Base-by-base conservation (phyloP, 2,329 filamentous ascomycete genomes). In the Colletotrichum sp. region DNA sequence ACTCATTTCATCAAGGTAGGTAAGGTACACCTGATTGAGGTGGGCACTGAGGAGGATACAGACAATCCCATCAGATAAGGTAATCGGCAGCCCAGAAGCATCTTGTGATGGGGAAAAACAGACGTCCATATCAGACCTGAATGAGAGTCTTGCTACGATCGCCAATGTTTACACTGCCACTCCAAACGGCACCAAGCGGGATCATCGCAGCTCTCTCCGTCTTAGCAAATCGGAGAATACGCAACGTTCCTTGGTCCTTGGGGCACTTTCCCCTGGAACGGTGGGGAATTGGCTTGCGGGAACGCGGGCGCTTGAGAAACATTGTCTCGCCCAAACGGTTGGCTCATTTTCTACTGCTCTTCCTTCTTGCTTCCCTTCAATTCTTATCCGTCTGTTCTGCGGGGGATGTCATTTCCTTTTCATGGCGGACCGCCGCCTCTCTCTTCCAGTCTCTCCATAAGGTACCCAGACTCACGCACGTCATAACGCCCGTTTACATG, bases 211-310 rank as follows among this genome's bases (percentile, higher is more conserved):
- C 65, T 55, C 34, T 59, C 28, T 21, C 24, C 62, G 52, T 39
- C 24, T 62, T 13, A 68, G 60, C 49, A 72, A 59, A 63, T 75
- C 69, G 69, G 69, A 68, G 63, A 63, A 57, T 72, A 72, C 63
- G 44, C n/a, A 49, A 49, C 44, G 65, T 72, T 72, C 62, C 68
- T 62, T 21, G 36, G 18, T 13, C 44, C 4, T 49, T 65, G 60
- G 26, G 67, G 32, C n/a, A 55, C 28, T 39, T 52, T 28, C 36
- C 32, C 62, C 59, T 60, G 28, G 44, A 68, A 73, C 34, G 74
- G 65, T 65, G 70, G 70, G 73, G 70, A 69, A 74, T 76, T 67
- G 74, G 34, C 71, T 69, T 71, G 32, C 71, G 65, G 74, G 70
- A 73, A 49, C 32, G 64, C 49, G 59, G 70, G 70, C 49, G 64